Base-by-base conservation (phyloP, 2,329 filamentous ascomycete genomes). In the Penicillium hesseltinei region DNA sequence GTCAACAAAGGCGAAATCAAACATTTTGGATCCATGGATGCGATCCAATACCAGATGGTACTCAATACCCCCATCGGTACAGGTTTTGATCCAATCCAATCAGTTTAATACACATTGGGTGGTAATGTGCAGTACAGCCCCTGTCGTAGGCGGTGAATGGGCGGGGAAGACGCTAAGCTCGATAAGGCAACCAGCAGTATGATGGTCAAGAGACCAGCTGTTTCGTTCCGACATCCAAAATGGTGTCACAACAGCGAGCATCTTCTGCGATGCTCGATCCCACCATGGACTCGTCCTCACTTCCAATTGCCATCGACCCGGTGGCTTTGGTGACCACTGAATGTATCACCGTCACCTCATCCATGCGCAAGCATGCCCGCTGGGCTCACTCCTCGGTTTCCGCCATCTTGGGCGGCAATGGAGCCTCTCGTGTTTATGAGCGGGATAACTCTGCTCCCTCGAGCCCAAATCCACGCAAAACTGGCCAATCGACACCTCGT, bases 331-430 rank as follows among this genome's bases (percentile, higher is more conserved):
- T 99, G 64, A 96, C 96, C 62, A 96, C 93, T 76, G 94, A 99
- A 87, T 99, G 94, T 76, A 97, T 97, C 72, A 93, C 92, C 45
- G 93, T 99, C 78, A 97, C 94, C 15, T 97, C 93, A 61, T 92
- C 92, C 60, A 97, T 99, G 84, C 92, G 96, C 71, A 99, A 99
- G 79, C 89, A 97, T 84, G 90, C 92, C 63, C 89, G 94, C 64
- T 97, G 93, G 82, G 91, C 92, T 47, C 92, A 97, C 74, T 96
- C 92, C 13, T 97, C 92, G 5, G 94, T 99, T 44, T 92, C 94
- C 38, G 93, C 93, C 52, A 99, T 99, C 60, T 82, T 99, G 33
- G 94, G 94, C 50, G 91, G 91, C 63, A 81, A 80, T 60, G 73
- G 72, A 49, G 72, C 71, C 36, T 79, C 82, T 53, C 78, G 81